These are phyloP conservation scores for Dictyophora rubrovolvata DNA, from an alignment of 768 basidiomycete species.

Conservation along the genomic window DNA sequence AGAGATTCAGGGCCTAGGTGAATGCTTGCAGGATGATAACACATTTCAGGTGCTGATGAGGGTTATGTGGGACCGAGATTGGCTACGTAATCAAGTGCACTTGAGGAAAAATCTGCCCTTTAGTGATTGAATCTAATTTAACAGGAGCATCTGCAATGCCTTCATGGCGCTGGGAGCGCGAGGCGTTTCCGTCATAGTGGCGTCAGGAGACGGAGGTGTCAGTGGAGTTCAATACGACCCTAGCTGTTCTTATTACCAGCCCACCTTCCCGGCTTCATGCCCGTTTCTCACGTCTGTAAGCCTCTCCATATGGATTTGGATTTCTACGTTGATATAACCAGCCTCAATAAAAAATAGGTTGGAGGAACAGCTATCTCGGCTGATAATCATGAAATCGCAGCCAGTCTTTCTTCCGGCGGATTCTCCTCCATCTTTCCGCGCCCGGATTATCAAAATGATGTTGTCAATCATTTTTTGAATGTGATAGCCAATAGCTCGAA, in stretches of 20 bases:
- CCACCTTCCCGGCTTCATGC: conserved; percentile 26
- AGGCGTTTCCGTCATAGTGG: conserved; percentile 26
- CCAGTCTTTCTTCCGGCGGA: background rate
- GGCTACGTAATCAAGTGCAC: background rate
- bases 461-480: background rate
- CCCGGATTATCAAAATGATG: background rate
- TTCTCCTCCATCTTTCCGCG: background rate
- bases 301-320: background rate
- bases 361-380: background rate
- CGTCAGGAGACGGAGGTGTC: conserved; percentile 29
- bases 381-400: background rate
- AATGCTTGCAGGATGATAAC: background rate
- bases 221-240: conserved; percentile 18
- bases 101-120: background rate
- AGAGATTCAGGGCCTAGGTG: background rate
- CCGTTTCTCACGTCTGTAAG: conserved; percentile 14
- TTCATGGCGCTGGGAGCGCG: conserved; percentile 26
- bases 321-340: too few relatives aligned
- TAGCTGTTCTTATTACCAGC: conserved; percentile 22
- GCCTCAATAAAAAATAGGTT: too few relatives aligned
- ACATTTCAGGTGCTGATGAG: background rate
- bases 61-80: background rate
- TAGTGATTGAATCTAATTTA: background rate
- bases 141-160: conserved; percentile 24
- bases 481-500: background rate